These are phyloP conservation scores for Ganoderma boninense DNA, from an alignment of 1,284 basidiomycete genomes.

Conservation along the genomic window DNA sequence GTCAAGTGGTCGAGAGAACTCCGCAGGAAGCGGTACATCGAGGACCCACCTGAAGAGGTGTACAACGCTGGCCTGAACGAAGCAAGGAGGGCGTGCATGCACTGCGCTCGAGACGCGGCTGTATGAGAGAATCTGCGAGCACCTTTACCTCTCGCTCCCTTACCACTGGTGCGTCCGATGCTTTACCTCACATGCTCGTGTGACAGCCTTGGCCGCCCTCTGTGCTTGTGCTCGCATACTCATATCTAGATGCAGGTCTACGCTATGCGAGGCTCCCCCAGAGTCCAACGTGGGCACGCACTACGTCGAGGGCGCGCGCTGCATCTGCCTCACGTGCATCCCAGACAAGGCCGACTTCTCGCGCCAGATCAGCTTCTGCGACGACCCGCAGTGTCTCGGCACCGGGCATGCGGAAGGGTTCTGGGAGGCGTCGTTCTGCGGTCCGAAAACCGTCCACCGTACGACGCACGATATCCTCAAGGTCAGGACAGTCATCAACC, in stretches of 20 bases:
- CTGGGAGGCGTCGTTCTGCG: too few relatives aligned
- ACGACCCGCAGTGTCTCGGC: constrained; percentile 15
- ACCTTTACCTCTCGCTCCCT: constrained; percentile 8
- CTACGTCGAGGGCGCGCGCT: constrained; percentile 11
- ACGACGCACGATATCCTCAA: constrained; percentile 23
- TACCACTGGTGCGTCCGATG: constrained; percentile 10
- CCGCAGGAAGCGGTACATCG: neutral
- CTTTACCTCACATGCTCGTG: too few relatives aligned
- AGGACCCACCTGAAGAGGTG: neutral
- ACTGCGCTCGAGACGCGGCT: constrained; percentile 13
- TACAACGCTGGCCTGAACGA: neutral
- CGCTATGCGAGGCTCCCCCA: neutral
- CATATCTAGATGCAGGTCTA: neutral
- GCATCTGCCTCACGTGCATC: constrained; percentile 19
- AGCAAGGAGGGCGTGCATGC: constrained; percentile 3
- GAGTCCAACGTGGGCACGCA: neutral
- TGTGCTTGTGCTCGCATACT: too few relatives aligned
- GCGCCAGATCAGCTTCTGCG: constrained; percentile 18
- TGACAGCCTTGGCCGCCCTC: too few relatives aligned
- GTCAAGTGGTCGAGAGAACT: constrained; percentile 9
- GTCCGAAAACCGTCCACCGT: neutral
- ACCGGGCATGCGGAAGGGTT: neutral
- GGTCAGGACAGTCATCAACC: constrained; percentile 19
- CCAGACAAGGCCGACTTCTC: neutral
- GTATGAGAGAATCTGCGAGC: constrained; percentile 9